Base-by-base conservation (phyloP, 495 filamentous ascomycete species). In the Xylona heveae region DNA sequence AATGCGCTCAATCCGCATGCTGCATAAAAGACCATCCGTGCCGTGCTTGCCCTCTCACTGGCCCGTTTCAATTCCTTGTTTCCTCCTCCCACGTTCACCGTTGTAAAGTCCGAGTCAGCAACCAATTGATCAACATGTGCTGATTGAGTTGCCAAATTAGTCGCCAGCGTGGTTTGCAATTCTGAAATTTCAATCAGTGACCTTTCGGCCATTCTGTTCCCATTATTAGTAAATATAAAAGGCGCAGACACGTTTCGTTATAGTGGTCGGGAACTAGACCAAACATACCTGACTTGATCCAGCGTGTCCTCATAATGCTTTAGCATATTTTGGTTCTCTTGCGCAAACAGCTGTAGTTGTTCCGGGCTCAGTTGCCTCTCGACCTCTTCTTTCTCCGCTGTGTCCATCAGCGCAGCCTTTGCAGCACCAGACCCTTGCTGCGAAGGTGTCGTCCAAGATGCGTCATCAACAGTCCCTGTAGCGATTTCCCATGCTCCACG, bases 1-100 rank as follows among this genome's bases (percentile, higher is more conserved):
- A 75, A 73, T 2, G 67, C 54, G 49, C 82, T 92, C 37, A 95
- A 59, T 0, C 72, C 76, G 18, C 75, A 71, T 5, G 81, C 82
- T 8, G 73, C 78, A 54, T 74, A 93, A 46, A 95, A 99, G 18
- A 92, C 75, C 40, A 75, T 76, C 43, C 73, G 72, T 17, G 88
- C 88, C 23, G 81, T 74, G 59, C 83, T 91, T 38, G 64, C 61
- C 41, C 74, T 62, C 56, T 83, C 70, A 4, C 68, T 68, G 24
- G 84, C 85, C 44, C 74, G 70, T 52, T 85, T 91, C 24, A 99
- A 57, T 53, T 95, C 74, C 48, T 75, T 78, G 48, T 95, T 99
- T 6, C 88, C 88, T 21, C 70, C 67, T 2, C 76, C 77, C 24
- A 99, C 66, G 45, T 94, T 92, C 49, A 83, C 78, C 18, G 69